Conservation (phyloP, 169 alveolate genomes). For the Perkinsus olseni region DNA sequence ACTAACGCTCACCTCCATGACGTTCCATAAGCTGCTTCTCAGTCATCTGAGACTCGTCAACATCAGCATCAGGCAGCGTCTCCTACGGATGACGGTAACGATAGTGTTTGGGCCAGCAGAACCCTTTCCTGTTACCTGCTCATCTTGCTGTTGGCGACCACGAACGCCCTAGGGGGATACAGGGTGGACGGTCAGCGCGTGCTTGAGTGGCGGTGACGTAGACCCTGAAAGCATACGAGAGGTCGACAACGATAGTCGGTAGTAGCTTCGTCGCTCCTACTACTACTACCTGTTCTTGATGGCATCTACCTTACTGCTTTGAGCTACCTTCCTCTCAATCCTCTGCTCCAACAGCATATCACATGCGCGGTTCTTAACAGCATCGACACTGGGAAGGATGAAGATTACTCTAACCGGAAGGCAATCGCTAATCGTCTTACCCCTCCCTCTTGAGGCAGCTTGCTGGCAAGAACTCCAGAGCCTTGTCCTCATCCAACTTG, state of each 20-base stretch:
- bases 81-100: slow-evolving; percentile 76
- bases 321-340: slow-evolving; percentile 32
- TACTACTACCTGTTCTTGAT: not conserved
- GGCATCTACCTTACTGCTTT: not conserved
- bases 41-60: slow-evolving; percentile 11
- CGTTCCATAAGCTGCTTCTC: slow-evolving; percentile 34
- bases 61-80: slow-evolving; percentile 14
- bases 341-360: slow-evolving; percentile 54
- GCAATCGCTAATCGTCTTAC: slow-evolving; percentile 6
- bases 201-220: not conserved
- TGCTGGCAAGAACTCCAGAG: slow-evolving; percentile 16
- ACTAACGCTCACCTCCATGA: slow-evolving; percentile 17
- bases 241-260: not conserved
- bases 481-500: slow-evolving; percentile 37
- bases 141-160: not conserved
- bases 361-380: slow-evolving; percentile 76
- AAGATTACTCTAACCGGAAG: slow-evolving; percentile 24
- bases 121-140: slow-evolving; percentile 27
- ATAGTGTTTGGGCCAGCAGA: slow-evolving; percentile 60
- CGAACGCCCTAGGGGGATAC: not conserved
- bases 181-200: not conserved
- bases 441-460: slow-evolving; percentile 22
- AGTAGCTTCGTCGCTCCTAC: not conserved
- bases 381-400: slow-evolving; percentile 73
- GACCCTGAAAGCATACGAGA: not conserved